phyloP scores from a whole-genome alignment of 306 rosid species.

The Ammopiptanthus mongolicus region DNA sequence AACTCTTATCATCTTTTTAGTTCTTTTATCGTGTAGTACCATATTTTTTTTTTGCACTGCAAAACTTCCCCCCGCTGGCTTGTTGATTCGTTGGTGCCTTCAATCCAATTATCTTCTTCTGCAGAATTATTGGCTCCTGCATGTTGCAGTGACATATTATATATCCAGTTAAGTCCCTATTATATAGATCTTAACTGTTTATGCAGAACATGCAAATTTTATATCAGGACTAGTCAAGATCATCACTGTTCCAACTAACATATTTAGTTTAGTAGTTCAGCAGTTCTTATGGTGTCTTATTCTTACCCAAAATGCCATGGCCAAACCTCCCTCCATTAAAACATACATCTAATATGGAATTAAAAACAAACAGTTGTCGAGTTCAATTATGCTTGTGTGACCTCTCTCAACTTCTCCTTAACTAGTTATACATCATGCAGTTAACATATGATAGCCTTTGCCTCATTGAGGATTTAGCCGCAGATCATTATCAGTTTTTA shows the following conservation, averaged over 20 bases:
- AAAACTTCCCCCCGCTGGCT: background rate
- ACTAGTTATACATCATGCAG: background rate
- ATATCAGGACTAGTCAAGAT: background rate
- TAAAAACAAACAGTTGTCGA: no score
- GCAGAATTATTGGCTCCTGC: background rate
- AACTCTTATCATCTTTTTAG: background rate
- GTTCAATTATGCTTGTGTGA: background rate
- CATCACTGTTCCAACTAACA: background rate
- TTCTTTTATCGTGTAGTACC: background rate
- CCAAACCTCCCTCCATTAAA: background rate
- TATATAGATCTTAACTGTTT: background rate
- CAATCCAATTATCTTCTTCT: background rate
- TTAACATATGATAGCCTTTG: background rate
- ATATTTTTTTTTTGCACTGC: background rate
- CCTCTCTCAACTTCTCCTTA: background rate
- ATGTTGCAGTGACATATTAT: background rate
- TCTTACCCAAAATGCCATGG: background rate
- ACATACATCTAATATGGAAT: background rate
- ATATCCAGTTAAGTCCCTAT: background rate
- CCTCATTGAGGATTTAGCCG: background rate
- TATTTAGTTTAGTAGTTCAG: background rate
- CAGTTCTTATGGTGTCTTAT: background rate
- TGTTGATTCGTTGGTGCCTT: background rate
- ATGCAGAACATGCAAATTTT: background rate
- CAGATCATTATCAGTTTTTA: background rate